These are phyloP conservation scores for Ceratobasidium papillatum DNA, from an alignment of 1,284 basidiomycete genomes.

Conservation along the genomic window DNA sequence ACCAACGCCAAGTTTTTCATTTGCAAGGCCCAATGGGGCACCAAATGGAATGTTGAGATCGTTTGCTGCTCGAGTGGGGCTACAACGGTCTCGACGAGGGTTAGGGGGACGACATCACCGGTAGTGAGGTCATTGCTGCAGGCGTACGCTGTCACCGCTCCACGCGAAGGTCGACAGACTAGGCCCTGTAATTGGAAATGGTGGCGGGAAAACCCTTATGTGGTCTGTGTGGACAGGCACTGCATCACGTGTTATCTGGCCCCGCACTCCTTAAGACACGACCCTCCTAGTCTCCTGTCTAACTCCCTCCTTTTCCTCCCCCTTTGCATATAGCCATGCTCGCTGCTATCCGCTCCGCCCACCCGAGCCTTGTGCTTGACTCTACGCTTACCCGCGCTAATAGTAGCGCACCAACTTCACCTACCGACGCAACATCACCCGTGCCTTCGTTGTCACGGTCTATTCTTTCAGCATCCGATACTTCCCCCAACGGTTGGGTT, in stretches of 20 bases:
- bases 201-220: slow-evolving; percentile 8
- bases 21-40: not conserved
- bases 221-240: slow-evolving; percentile 14
- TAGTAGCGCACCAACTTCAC: slow-evolving; percentile 17
- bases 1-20: not conserved
- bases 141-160: not conserved
- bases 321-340: slow-evolving; percentile 17
- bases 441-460: slow-evolving; percentile 34
- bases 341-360: slow-evolving; percentile 19
- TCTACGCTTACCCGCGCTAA: not conserved
- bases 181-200: slow-evolving; percentile 6
- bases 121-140: not conserved
- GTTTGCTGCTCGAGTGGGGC: not conserved
- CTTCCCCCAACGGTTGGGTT: slow-evolving; percentile 37
- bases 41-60: not conserved
- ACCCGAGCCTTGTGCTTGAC: slow-evolving; percentile 15
- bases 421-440: slow-evolving; percentile 28
- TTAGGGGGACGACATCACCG: not conserved
- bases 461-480: slow-evolving; percentile 32
- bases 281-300: not conserved
- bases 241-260: not conserved
- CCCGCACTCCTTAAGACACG: not conserved
- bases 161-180: too few species aligned
- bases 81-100: not conserved
- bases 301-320: not conserved